A percentile compares a stretch with the other conserved stretches of the same genome.
Conservation (phyloP, 2,329 filamentous ascomycete genomes). For the Diaporthe ilicicola region DNA sequence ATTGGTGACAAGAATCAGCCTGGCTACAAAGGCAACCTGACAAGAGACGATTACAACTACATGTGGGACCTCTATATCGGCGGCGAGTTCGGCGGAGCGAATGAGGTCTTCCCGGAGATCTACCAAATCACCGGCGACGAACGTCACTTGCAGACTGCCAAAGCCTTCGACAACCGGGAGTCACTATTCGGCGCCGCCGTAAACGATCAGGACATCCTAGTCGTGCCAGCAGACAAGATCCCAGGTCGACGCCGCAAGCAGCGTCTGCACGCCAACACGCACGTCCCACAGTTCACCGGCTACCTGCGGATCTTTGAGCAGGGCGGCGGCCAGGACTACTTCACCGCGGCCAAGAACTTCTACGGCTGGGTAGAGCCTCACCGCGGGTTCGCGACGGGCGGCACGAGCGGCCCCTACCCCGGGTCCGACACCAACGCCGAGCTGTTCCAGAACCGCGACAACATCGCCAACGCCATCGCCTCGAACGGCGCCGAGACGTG, state of each 20-base stretch:
- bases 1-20: slow-evolving; percentile 45
- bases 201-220: slow-evolving; percentile 42
- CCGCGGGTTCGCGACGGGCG: slow-evolving; percentile 42
- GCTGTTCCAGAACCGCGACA: slow-evolving; percentile 45
- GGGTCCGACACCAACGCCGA: slow-evolving; percentile 43
- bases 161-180: slow-evolving; percentile 43
- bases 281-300: slow-evolving; percentile 44
- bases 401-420: slow-evolving; percentile 42
- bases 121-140: slow-evolving; percentile 42
- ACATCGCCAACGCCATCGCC: slow-evolving; percentile 43
- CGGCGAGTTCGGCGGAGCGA: slow-evolving; percentile 44
- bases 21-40: slow-evolving; percentile 42
- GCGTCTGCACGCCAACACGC: slow-evolving; percentile 44
- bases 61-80: slow-evolving; percentile 47
- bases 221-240: slow-evolving; percentile 39
- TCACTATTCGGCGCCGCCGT: slow-evolving; percentile 44
- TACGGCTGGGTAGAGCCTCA: slow-evolving; percentile 45
- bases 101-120: slow-evolving; percentile 45
- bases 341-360: slow-evolving; percentile 44
- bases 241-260: slow-evolving; percentile 41
- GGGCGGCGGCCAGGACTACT: slow-evolving; percentile 41
- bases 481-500: slow-evolving; percentile 43
- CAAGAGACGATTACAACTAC: slow-evolving; percentile 44
- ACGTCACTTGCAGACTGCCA: slow-evolving; percentile 41
- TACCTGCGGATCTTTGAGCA: slow-evolving; percentile 44